Percentiles rank a stretch among this genome's conserved stretches.
These are phyloP conservation scores for Prunus mume DNA, from an alignment of 306 rosid species.

Conservation along the genomic window DNA sequence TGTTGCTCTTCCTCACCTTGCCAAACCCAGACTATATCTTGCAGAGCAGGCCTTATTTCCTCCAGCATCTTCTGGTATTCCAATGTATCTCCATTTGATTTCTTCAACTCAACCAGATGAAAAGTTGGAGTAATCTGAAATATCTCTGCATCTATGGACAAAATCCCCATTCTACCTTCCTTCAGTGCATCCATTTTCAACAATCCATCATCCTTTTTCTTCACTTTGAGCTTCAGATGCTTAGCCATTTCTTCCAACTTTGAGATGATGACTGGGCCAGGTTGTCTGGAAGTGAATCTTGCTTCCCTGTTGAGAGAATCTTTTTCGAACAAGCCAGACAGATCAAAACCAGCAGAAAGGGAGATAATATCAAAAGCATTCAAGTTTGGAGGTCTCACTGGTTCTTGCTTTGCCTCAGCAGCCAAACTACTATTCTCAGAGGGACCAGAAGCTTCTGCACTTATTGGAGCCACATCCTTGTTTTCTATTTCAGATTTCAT, in stretches of 20 bases:
- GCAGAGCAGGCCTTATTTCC: slow-evolving; percentile 71
- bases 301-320: slow-evolving; percentile 46
- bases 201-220: slow-evolving; percentile 62
- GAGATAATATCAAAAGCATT: slow-evolving; percentile 87
- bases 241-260: slow-evolving; percentile 71
- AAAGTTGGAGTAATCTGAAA: slow-evolving; percentile 69
- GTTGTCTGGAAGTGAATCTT: slow-evolving; percentile 61
- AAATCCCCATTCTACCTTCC: slow-evolving; percentile 72
- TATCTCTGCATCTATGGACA: slow-evolving; percentile 82
- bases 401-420: slow-evolving; percentile 40
- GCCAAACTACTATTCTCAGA: slow-evolving; percentile 24
- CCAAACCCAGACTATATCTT: slow-evolving; percentile 90
- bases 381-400: slow-evolving; percentile 47
- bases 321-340: slow-evolving; percentile 61
- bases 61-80: slow-evolving; percentile 70
- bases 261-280: slow-evolving; percentile 61
- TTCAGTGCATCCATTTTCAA: slow-evolving; percentile 48
- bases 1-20: slow-evolving; percentile 48
- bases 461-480: slow-evolving; percentile 27
- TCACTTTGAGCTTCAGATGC: slow-evolving; percentile 59
- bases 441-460: slow-evolving; percentile 28
- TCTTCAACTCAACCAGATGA: slow-evolving; percentile 83
- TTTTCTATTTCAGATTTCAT: slow-evolving; percentile 28
- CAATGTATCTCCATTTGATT: slow-evolving; percentile 75
- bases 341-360: slow-evolving; percentile 67